Conservation (phyloP, 2,329 filamentous ascomycete genomes). For the Fonsecaea pugnacius region DNA sequence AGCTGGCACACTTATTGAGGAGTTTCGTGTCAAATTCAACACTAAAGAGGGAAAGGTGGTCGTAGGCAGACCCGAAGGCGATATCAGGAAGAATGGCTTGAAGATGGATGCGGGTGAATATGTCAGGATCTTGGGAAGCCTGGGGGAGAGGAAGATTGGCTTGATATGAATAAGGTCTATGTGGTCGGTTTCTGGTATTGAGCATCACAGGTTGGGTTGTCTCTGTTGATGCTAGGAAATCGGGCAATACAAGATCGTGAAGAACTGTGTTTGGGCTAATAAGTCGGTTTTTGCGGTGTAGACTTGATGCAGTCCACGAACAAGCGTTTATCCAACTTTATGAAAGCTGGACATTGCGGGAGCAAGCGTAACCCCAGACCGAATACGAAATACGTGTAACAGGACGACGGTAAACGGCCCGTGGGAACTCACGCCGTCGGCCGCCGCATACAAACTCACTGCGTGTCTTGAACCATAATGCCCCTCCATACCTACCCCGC, state of each 20-base stretch:
- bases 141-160: slow-evolving; percentile 22
- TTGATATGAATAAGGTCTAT: slow-evolving; percentile 19
- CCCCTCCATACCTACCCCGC: background rate
- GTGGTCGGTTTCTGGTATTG: background rate
- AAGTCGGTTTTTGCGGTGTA: too few species aligned
- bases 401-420: too few species aligned
- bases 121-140: slow-evolving; percentile 20
- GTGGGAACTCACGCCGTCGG: too few species aligned
- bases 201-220: background rate
- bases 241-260: too few species aligned
- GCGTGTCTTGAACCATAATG: background rate
- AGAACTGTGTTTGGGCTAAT: too few species aligned
- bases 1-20: slow-evolving; percentile 24
- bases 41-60: slow-evolving; percentile 13
- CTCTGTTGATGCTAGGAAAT: background rate
- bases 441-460: background rate
- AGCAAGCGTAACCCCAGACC: background rate
- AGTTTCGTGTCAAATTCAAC: slow-evolving; percentile 23
- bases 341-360: background rate
- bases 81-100: slow-evolving; percentile 23
- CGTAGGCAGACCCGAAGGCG: slow-evolving; percentile 17
- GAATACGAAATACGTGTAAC: slow-evolving; percentile 3
- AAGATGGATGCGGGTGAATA: slow-evolving; percentile 27
- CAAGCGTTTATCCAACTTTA: too few species aligned
- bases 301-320: too few species aligned